Evolutionary conservation across 441 rosid genomes (phyloP).

Genomic region (Dalechampia spathulata): DNA sequence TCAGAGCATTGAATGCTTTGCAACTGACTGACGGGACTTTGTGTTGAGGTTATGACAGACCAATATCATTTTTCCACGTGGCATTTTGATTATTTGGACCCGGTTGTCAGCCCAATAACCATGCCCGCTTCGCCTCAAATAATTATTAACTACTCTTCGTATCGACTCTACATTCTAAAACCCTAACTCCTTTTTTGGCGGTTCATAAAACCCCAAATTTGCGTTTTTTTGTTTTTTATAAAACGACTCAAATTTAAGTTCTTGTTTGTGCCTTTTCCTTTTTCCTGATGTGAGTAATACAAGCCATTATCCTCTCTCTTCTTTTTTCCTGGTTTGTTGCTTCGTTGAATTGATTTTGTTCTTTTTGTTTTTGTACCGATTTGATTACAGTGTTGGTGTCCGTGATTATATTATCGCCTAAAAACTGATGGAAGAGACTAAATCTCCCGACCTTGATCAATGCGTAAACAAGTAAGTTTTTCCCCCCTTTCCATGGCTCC

Average conservation of each 20-base stretch:
- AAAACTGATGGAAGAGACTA: conserved; percentile 18
- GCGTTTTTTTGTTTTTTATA: too few relatives aligned
- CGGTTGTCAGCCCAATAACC: background rate
- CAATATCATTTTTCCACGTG: too few relatives aligned
- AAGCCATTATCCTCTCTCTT: background rate
- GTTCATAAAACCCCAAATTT: background rate
- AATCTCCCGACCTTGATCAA: background rate
- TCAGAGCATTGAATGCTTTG: too few relatives aligned
- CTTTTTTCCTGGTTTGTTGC: background rate
- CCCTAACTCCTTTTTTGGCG: background rate
- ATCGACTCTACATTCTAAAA: background rate
- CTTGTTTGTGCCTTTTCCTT: too few relatives aligned
- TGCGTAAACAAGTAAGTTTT: conserved; percentile 25
- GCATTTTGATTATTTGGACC: background rate
- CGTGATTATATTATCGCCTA: background rate
- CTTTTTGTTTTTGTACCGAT: background rate
- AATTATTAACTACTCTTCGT: too few relatives aligned
- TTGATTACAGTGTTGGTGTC: background rate
- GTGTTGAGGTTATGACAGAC: too few relatives aligned
- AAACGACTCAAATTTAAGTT: background rate
- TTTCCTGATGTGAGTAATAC: background rate
- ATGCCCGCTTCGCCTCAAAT: background rate
- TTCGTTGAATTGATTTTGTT: background rate
- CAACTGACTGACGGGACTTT: too few relatives aligned
- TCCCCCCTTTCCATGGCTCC: background rate